A percentile compares a stretch with the other conserved stretches of the same genome.
Evolutionary conservation across 1,284 basidiomycete species (phyloP).

Genomic region (Ceratobasidium sp.): DNA sequence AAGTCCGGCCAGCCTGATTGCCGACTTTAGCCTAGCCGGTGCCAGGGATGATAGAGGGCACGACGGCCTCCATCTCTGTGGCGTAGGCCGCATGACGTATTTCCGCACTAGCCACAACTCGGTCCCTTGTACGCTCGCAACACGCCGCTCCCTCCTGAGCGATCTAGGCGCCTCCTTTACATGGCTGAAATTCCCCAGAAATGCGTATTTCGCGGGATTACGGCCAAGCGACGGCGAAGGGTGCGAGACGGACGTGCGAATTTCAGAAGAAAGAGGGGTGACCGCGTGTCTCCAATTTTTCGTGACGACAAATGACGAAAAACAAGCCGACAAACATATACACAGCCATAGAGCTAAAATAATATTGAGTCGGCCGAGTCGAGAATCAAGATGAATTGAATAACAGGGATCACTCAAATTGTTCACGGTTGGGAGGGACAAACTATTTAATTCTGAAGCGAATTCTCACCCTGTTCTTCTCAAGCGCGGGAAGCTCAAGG

Average conservation of each 20-base stretch:
- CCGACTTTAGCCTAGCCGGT: conserved; percentile 11
- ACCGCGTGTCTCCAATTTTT: neutral
- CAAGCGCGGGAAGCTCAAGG: neutral
- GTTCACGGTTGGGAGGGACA: neutral
- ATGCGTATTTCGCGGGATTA: conserved; percentile 1
- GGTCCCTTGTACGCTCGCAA: neutral
- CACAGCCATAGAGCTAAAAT: neutral
- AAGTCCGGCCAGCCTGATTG: neutral
- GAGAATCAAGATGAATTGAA: conserved; percentile 5
- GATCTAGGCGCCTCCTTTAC: conserved; percentile 6
- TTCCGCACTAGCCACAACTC: conserved; percentile 7
- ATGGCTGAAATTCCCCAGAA: conserved; percentile 11
- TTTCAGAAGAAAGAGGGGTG: neutral
- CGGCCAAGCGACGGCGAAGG: neutral
- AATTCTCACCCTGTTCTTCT: conserved; percentile 5
- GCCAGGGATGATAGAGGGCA: conserved; percentile 3
- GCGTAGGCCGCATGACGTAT: conserved; percentile 31
- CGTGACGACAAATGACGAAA: conserved; percentile 14
- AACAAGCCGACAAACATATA: conserved; percentile 7
- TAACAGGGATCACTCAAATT: neutral
- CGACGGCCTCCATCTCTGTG: neutral
- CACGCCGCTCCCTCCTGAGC: neutral
- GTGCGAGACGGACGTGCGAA: neutral
- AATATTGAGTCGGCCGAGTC: conserved; percentile 11
- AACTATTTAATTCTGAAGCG: neutral